phyloP scores from a whole-genome alignment of 73 alveolate genomes.

The Tetrahymena malaccensis region DNA sequence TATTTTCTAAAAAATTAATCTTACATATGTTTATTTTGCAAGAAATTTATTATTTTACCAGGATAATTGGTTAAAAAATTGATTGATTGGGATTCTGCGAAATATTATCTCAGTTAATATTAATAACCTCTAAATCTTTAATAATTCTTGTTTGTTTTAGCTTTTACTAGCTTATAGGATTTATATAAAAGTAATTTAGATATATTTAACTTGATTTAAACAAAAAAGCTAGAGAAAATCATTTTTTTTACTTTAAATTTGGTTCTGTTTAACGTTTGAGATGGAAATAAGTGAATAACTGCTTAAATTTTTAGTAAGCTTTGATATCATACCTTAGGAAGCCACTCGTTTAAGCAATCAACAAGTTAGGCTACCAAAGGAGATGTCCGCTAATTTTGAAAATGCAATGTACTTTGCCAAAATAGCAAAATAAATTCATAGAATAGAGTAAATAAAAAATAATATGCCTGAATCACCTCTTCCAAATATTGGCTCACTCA shows the following conservation, averaged over 20 bases:
- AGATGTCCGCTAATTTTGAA: background rate
- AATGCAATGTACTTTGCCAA: background rate
- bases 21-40: background rate
- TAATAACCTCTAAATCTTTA: background rate
- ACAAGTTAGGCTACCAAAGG: background rate
- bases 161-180: background rate
- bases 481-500: background rate
- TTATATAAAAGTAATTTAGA: background rate
- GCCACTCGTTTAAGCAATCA: background rate
- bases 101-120: background rate
- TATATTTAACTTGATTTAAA: background rate
- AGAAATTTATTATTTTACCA: background rate
- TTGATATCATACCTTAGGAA: background rate
- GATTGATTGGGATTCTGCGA: background rate
- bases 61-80: background rate
- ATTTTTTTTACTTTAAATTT: no score
- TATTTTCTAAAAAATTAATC: background rate
- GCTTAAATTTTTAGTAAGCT: background rate
- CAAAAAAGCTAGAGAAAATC: background rate
- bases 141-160: background rate
- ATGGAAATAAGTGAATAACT: background rate
- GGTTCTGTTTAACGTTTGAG: background rate
- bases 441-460: background rate
- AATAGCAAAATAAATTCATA: background rate
- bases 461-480: background rate